A percentile compares a stretch with the other conserved stretches of the same genome.
Conservation (phyloP, 805 yeast species). For the Lipomyces chichibuensis region DNA sequence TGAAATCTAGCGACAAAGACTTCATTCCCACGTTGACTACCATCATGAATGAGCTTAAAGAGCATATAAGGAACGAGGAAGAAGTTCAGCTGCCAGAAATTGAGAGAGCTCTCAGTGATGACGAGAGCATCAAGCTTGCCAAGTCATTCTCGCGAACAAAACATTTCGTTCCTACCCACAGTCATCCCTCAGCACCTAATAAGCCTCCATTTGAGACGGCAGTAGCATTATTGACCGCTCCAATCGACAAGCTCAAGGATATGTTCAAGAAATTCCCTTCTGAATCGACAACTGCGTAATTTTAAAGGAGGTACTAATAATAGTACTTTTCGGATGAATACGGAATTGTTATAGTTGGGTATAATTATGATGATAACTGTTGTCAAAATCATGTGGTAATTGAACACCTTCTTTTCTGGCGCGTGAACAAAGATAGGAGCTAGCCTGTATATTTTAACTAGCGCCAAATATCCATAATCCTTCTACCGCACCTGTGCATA, state of each 20-base stretch:
- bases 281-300: background rate
- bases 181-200: conserved; percentile 20
- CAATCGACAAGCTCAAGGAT: conserved; percentile 10
- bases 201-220: conserved; percentile 17
- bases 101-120: conserved; percentile 1
- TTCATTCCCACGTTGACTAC: background rate
- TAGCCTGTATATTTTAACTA: too few relatives aligned
- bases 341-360: too few relatives aligned
- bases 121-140: conserved; percentile 8
- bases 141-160: conserved; percentile 7
- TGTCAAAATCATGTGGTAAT: too few relatives aligned
- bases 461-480: too few relatives aligned
- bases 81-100: conserved; percentile 6
- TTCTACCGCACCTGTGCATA: too few relatives aligned
- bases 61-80: conserved; percentile 13
- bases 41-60: conserved; percentile 3
- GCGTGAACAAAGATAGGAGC: too few relatives aligned
- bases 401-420: too few relatives aligned
- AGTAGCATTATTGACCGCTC: conserved; percentile 14
- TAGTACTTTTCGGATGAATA: too few relatives aligned
- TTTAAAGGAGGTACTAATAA: too few relatives aligned
- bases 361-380: too few relatives aligned
- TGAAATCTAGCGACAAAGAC: background rate
- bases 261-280: conserved; percentile 1
- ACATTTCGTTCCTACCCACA: conserved; percentile 11